Evolutionary conservation across 1,284 basidiomycete species (phyloP), one percentile per base, ranked within the genome.

Genomic region (Vanrija sp.): DNA sequence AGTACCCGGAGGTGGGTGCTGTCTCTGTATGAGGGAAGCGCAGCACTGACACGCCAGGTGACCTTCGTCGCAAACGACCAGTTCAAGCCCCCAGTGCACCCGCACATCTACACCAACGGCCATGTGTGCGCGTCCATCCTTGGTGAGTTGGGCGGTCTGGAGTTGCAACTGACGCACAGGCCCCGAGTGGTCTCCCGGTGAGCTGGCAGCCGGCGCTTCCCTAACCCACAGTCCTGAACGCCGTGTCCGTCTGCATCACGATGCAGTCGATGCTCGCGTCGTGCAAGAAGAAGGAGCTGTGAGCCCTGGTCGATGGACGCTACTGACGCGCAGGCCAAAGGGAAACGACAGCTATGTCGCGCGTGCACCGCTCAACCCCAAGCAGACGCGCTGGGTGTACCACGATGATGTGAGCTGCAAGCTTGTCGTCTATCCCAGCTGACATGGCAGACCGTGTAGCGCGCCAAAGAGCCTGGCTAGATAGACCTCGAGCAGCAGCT

Each of bases 211-310:
- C 24, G 4, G 2, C 31, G 31, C n/a, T n/a, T 57, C 12, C 22
- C 10, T 9, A 6, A 2, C 14, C n/a, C 9, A 6, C 49, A 67
- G 77, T 77, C 0, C 59, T 78, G 18, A 77, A 70, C 31, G 71
- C 73, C 6, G 64, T 74, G 7, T 63, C 70, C 6, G 61, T 78
- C 4, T 73, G 75, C 51, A 68, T 78, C 19, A 77, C 76, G 1
- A 72, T 78, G 66, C 77, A 78, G 56, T 71, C 66, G 9, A 78
- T 78, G 76, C 61, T 78, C 5, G 76, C 77, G 4, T 73, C 71
- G 2, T 72, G 69, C 56, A 75, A 69, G 62, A 74, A 72, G 62
- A 71, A 69, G 49, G 66, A 67, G 47, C 56, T 65, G 74, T 75
- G 38, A 55, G 72, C 47, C 0, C n/a, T 35, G 25, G 5, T 7